Percentiles rank a stretch among this genome's conserved stretches.
Conservation (phyloP, 345 rosid genomes). For the Kandelia obovata region DNA sequence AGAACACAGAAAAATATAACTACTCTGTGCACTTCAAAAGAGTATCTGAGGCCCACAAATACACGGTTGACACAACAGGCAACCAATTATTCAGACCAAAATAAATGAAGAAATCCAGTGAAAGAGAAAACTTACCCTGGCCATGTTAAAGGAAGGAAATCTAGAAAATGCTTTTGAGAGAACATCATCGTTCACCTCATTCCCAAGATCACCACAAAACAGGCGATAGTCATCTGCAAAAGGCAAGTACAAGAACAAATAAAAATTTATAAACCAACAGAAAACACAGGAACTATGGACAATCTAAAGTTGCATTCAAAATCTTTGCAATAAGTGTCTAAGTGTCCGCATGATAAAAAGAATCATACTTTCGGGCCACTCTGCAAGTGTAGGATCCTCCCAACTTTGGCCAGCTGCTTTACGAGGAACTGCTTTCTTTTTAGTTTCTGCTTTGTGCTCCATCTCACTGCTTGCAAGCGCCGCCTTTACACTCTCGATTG, state of each 20-base stretch:
- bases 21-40: constrained; percentile 49
- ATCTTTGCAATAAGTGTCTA: too few species aligned
- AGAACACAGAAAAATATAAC: constrained; percentile 26
- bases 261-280: too few species aligned
- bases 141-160: constrained; percentile 97
- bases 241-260: constrained; percentile 11
- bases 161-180: constrained; percentile 92
- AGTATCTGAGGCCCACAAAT: constrained; percentile 43
- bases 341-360: not conserved
- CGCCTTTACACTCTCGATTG: constrained; percentile 90
- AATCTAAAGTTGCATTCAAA: too few species aligned
- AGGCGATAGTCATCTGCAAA: constrained; percentile 82
- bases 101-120: constrained; percentile 5
- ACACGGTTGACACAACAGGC: constrained; percentile 31
- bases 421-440: constrained; percentile 89
- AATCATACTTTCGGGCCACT: constrained; percentile 94
- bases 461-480: constrained; percentile 92
- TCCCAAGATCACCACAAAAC: constrained; percentile 98
- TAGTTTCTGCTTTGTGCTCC: constrained; percentile 85
- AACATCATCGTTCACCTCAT: constrained; percentile 99
- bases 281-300: too few species aligned
- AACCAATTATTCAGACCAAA: constrained; percentile 15
- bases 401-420: constrained; percentile 93
- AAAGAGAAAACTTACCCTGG: constrained; percentile 48
- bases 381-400: constrained; percentile 98